Base-by-base conservation (phyloP, 2,329 filamentous ascomycete species). In the Colletotrichum coccodes region DNA sequence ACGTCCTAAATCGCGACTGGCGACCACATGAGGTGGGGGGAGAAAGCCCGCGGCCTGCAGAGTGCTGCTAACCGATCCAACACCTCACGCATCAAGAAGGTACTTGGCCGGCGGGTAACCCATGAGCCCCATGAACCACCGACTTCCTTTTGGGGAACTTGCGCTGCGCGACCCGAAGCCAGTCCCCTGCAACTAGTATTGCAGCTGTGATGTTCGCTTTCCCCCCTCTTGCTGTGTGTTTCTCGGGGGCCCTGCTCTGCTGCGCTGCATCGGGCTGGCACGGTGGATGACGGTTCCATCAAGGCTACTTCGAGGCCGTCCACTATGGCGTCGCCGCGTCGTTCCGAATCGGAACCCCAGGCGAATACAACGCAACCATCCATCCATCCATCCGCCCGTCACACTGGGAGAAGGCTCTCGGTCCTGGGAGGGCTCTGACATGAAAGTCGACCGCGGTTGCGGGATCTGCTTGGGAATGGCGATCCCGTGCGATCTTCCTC, bases 1-100 rank as follows among this genome's bases (percentile, higher is more conserved):
- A 70, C 67, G 63, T 62, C 44, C 67, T 70, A 70, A 68, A 66
- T 68, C 57, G 50, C 62, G 50, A 67, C 67, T 57, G 62, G 67
- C 50, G 50, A 60, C 61, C 23, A 44, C 65, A 64, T 47, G 23
- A 46, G 60, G 53, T 58, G 64, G 64, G 50, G 65, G 26, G 12
- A 30, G 23, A 23, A 47, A n/a, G 34, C 12, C 40, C 9, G 23
- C 23, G 40, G 38, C 28, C 21, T 36, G 52, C 23, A n/a, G n/a
- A n/a, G n/a, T n/a, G n/a, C n/a, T n/a, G n/a, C n/a, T n/a, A 38
- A 23, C 6, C 34, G 21, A n/a, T 34, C 23, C 50, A 4, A 23
- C 54, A 9, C 23, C 46, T 60, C n/a, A 28, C 16, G 30, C 11
- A 34, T 42, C 28, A 36, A 50, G 49, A 63, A 46, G 26, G 23